A percentile compares a stretch with the other conserved stretches of the same genome.
phyloP scores from a whole-genome alignment of 2,329 filamentous ascomycete species.

The Neopestalotiopsis sp. region DNA sequence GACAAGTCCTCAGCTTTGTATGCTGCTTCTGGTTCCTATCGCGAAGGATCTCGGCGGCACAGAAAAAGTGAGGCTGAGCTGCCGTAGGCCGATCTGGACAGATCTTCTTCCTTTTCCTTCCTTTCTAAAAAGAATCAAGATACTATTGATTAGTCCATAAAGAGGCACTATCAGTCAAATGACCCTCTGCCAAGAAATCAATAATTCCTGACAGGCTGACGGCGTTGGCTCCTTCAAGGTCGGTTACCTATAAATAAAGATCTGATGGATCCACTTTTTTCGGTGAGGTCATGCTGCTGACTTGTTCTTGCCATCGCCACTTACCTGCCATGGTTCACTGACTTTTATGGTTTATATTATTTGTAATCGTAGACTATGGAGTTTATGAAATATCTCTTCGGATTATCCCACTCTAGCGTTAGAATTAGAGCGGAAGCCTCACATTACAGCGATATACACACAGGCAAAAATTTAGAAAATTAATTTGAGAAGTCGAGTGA shows the following conservation, averaged over 20 bases:
- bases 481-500: too few species aligned
- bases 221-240: neutral
- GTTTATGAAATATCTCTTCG: too few species aligned
- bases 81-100: neutral
- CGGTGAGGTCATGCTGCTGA: neutral
- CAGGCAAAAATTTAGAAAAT: too few species aligned
- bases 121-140: neutral
- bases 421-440: too few species aligned
- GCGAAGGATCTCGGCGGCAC: neutral
- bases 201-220: too few species aligned
- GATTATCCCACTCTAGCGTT: too few species aligned
- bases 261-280: neutral
- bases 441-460: too few species aligned
- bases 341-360: neutral
- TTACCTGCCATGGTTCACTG: neutral
- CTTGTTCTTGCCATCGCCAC: neutral
- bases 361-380: neutral
- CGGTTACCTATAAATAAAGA: neutral
- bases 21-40: neutral
- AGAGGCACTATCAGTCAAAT: too few species aligned
- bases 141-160: too few species aligned
- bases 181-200: too few species aligned
- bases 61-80: neutral
- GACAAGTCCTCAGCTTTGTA: neutral
- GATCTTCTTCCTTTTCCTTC: neutral